phyloP scores from a whole-genome alignment of 2,329 filamentous ascomycete species.

The Cordyceps cateniannulata region DNA sequence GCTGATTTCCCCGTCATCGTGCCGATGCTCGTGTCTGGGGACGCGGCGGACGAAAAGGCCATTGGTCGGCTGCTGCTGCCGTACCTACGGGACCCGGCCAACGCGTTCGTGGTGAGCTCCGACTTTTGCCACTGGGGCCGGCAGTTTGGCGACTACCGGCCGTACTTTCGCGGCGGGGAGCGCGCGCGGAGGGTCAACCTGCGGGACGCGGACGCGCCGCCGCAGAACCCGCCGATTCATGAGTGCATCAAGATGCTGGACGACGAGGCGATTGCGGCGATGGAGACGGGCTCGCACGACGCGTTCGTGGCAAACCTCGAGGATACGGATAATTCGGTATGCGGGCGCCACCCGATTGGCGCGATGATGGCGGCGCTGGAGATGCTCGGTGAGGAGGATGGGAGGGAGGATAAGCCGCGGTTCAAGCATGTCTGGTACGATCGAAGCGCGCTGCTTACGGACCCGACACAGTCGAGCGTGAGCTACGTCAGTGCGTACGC shows the following conservation, averaged over 20 bases:
- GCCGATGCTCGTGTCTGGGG: slow-evolving; percentile 80
- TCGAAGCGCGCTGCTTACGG: slow-evolving; percentile 68
- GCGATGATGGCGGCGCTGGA: slow-evolving; percentile 87
- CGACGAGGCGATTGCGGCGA: slow-evolving; percentile 73
- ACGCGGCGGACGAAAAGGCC: slow-evolving; percentile 53
- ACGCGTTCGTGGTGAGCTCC: slow-evolving; percentile 82
- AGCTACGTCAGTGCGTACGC: slow-evolving; percentile 95
- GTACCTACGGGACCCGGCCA: slow-evolving; percentile 68
- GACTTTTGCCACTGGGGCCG: slow-evolving; percentile 97
- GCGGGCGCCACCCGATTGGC: slow-evolving; percentile 89
- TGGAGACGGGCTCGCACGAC: slow-evolving; percentile 67
- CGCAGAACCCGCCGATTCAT: slow-evolving; percentile 53
- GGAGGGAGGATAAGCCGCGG: slow-evolving; percentile 37
- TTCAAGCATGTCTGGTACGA: slow-evolving; percentile 86
- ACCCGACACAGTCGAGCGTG: slow-evolving; percentile 71
- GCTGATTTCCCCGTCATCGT: slow-evolving; percentile 66
- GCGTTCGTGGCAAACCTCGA: slow-evolving; percentile 63
- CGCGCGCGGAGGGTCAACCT: slow-evolving; percentile 35
- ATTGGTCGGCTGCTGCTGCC: slow-evolving; percentile 68
- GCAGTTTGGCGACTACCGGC: slow-evolving; percentile 70
- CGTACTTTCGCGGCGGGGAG: slow-evolving; percentile 51
- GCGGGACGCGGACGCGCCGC: slow-evolving; percentile 27
- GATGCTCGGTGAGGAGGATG: slow-evolving; percentile 38
- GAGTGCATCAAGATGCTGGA: slow-evolving; percentile 81
- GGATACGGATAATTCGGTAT: slow-evolving; percentile 83